A percentile compares a stretch with the other conserved stretches of the same genome.
These are phyloP conservation scores for Euphorbia peplus DNA, from an alignment of 345 rosid genomes.

Conservation along the genomic window DNA sequence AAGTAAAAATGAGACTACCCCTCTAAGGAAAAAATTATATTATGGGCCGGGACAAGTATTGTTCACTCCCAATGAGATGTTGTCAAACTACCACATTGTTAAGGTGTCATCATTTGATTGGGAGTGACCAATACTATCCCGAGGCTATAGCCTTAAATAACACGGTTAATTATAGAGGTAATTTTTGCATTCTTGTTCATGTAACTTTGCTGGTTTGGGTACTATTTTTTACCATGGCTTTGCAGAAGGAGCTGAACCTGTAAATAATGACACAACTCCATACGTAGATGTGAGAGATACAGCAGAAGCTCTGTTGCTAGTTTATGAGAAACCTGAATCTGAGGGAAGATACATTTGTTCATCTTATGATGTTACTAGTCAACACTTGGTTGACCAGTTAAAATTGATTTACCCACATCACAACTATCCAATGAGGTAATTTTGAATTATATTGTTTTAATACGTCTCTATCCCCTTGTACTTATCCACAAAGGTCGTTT, in stretches of 20 bases:
- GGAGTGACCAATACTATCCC: too few relatives aligned
- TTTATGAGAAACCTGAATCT: slow-evolving; percentile 40
- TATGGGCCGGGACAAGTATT: too few relatives aligned
- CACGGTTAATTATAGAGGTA: too few relatives aligned
- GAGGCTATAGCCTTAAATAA: too few relatives aligned
- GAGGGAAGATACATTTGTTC: slow-evolving; percentile 48
- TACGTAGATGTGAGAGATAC: slow-evolving; percentile 52
- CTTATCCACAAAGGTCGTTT: too few relatives aligned
- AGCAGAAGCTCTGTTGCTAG: slow-evolving; percentile 41
- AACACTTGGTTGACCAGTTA: slow-evolving; percentile 31
- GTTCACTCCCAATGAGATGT: too few relatives aligned
- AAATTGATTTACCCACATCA: slow-evolving; percentile 40
- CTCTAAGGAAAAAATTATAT: too few relatives aligned
- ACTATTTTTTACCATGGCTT: not conserved
- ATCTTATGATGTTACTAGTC: slow-evolving; percentile 25
- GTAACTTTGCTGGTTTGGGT: not conserved
- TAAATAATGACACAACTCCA: slow-evolving; percentile 25
- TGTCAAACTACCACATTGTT: too few relatives aligned
- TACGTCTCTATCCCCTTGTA: too few relatives aligned
- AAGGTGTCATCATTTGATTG: too few relatives aligned
- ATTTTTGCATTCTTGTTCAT: not conserved
- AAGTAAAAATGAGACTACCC: too few relatives aligned
- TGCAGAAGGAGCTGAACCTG: slow-evolving; percentile 39
- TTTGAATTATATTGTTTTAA: too few relatives aligned
- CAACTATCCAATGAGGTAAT: slow-evolving; percentile 41